Evolutionary conservation across 1,139 yeast genomes (phyloP).

Genomic region (Spencermartinsiella ligniputridi): DNA sequence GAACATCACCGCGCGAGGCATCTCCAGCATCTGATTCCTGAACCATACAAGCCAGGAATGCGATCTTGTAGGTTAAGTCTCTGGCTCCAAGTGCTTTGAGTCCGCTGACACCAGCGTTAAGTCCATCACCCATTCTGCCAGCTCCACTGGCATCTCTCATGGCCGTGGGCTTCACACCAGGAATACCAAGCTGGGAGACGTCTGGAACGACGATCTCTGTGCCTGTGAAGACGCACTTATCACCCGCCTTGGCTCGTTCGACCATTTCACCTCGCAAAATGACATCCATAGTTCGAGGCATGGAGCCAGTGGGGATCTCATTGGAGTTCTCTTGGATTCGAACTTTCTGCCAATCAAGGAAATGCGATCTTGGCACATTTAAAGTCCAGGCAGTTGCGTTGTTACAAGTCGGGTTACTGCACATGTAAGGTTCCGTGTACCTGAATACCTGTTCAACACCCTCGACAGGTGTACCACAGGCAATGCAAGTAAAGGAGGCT

Average conservation of each 20-base stretch:
- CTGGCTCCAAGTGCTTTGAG: slow-evolving; percentile 86
- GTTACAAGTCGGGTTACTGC: slow-evolving; percentile 82
- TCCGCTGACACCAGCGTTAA: slow-evolving; percentile 82
- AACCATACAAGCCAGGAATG: slow-evolving; percentile 90
- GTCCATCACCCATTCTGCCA: slow-evolving; percentile 59
- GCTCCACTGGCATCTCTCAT: slow-evolving; percentile 59
- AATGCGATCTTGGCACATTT: slow-evolving; percentile 76
- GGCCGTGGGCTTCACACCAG: slow-evolving; percentile 89
- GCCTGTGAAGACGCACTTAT: slow-evolving; percentile 91
- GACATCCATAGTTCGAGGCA: slow-evolving; percentile 97
- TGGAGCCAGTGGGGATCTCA: slow-evolving; percentile 97
- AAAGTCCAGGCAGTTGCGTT: slow-evolving; percentile 85
- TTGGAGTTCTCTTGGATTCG: slow-evolving; percentile 92
- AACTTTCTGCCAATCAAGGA: slow-evolving; percentile 96
- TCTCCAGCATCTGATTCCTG: slow-evolving; percentile 36
- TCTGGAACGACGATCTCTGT: slow-evolving; percentile 96
- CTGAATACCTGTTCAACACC: slow-evolving; percentile 91
- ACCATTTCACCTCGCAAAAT: slow-evolving; percentile 92
- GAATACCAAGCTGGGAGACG: slow-evolving; percentile 90
- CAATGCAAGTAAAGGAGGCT: slow-evolving; percentile 86
- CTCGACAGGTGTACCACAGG: slow-evolving; percentile 79
- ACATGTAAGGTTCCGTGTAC: slow-evolving; percentile 91
- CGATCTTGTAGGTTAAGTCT: slow-evolving; percentile 86
- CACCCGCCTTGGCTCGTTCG: slow-evolving; percentile 97
- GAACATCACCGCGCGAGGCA: slow-evolving; percentile 39